A percentile compares a stretch with the other conserved stretches of the same genome.
These are phyloP conservation scores for Bretziella fagacearum DNA, from an alignment of 2,329 filamentous ascomycete species.

Conservation along the genomic window DNA sequence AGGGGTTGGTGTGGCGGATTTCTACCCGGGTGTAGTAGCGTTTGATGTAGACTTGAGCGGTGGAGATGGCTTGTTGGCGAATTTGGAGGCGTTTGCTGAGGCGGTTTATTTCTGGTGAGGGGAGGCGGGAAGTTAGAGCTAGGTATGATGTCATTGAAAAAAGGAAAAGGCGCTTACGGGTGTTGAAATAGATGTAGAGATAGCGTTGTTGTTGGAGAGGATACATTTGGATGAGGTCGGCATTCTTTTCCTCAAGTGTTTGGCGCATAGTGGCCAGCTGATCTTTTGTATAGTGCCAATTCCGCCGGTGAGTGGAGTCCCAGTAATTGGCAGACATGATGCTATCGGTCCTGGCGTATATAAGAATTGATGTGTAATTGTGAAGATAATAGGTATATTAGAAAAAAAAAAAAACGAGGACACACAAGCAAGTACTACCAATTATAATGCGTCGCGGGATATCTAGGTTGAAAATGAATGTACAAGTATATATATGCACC, in stretches of 20 bases:
- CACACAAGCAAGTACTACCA: too few species aligned
- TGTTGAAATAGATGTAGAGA: conserved; percentile 80
- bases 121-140: conserved; percentile 8
- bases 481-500: too few species aligned
- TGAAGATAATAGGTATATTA: too few species aligned
- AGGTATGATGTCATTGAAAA: neutral
- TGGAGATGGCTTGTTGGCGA: conserved; percentile 83
- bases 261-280: conserved; percentile 60
- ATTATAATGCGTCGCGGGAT: too few species aligned
- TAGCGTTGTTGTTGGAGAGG: conserved; percentile 68
- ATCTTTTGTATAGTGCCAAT: conserved; percentile 81
- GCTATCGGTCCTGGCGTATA: neutral
- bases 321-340: conserved; percentile 90
- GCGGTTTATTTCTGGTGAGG: conserved; percentile 62
- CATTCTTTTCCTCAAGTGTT: conserved; percentile 61
- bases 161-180: conserved; percentile 41
- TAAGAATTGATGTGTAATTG: too few species aligned
- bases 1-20: conserved; percentile 82
- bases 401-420: too few species aligned
- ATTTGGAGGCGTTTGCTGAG: conserved; percentile 70
- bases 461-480: too few species aligned
- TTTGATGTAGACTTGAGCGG: conserved; percentile 86
- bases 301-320: conserved; percentile 77
- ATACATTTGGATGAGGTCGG: conserved; percentile 57
- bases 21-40: conserved; percentile 86